Evolutionary conservation across 1,284 basidiomycete genomes (phyloP).

Genomic region (Pholiota adiposa): DNA sequence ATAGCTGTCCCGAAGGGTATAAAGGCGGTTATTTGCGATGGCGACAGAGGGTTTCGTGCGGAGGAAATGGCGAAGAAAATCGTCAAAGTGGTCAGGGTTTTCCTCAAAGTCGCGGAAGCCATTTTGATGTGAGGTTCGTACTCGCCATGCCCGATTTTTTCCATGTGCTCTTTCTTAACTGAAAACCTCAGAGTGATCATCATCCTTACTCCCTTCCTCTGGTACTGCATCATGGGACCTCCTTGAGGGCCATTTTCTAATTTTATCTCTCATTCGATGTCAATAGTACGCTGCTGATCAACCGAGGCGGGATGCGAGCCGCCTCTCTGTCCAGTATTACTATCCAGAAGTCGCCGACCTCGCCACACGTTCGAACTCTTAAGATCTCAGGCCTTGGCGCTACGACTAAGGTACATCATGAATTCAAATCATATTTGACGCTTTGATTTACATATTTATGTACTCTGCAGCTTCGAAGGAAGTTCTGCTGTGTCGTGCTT

Average conservation of each 20-base stretch:
- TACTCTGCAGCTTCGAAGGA: not conserved
- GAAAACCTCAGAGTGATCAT: not conserved
- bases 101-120: not conserved
- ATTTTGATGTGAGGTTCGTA: not conserved
- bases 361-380: too few species aligned
- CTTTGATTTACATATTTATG: not conserved
- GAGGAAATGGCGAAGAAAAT: not conserved
- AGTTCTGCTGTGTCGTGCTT: not conserved
- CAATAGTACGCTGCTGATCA: too few species aligned
- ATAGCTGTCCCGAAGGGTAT: constrained; percentile 49
- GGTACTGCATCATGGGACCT: not conserved
- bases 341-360: too few species aligned
- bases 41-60: constrained; percentile 2
- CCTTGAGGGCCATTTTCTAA: not conserved
- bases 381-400: not conserved
- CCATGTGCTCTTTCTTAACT: not conserved
- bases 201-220: not conserved
- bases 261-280: not conserved
- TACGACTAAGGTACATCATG: not conserved
- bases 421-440: not conserved
- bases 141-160: not conserved
- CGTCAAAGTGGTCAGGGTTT: not conserved
- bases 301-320: not conserved
- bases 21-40: constrained; percentile 38
- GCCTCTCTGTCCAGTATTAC: too few species aligned